Evolutionary conservation across 1,284 basidiomycete genomes (phyloP).

Genomic region (Malassezia globosa): DNA sequence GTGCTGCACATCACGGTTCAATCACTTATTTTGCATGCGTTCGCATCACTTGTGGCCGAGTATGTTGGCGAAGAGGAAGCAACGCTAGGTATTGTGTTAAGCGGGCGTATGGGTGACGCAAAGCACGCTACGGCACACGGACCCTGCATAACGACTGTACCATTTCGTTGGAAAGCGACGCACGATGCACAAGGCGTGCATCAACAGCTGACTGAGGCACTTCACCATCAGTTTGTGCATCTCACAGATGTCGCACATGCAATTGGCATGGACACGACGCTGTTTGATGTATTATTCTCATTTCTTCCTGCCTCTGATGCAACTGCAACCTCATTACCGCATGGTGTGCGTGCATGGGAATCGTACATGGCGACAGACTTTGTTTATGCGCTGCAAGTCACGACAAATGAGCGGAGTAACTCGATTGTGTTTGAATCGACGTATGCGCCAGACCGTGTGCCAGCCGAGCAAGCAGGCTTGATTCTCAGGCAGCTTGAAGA

Average conservation of each 20-base stretch:
- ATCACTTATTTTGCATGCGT: constrained; percentile 26
- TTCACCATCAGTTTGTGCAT: constrained; percentile 32
- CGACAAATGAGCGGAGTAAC: constrained; percentile 14
- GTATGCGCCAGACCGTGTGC: constrained; percentile 20
- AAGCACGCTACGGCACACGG: constrained; percentile 29
- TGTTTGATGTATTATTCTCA: constrained; percentile 36
- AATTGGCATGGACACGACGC: constrained; percentile 18
- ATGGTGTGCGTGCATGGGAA: constrained; percentile 7
- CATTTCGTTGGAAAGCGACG: constrained; percentile 21
- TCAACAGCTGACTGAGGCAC: constrained; percentile 11
- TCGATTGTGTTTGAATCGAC: constrained; percentile 21
- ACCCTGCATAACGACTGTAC: constrained; percentile 37
- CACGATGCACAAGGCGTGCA: constrained; percentile 7
- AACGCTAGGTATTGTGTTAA: constrained; percentile 34
- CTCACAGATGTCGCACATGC: constrained; percentile 27
- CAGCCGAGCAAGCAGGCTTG: constrained; percentile 21
- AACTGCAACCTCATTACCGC: background rate
- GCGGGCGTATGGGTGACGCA: constrained; percentile 25
- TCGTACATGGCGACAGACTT: constrained; percentile 32
- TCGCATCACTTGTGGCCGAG: constrained; percentile 21
- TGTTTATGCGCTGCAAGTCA: constrained; percentile 32
- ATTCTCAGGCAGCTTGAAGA: constrained; percentile 28
- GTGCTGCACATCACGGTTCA: constrained; percentile 25
- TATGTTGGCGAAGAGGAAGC: constrained; percentile 31
- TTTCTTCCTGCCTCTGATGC: constrained; percentile 20